phyloP scores from a whole-genome alignment of 768 basidiomycete genomes.

The Mycena haematopus region DNA sequence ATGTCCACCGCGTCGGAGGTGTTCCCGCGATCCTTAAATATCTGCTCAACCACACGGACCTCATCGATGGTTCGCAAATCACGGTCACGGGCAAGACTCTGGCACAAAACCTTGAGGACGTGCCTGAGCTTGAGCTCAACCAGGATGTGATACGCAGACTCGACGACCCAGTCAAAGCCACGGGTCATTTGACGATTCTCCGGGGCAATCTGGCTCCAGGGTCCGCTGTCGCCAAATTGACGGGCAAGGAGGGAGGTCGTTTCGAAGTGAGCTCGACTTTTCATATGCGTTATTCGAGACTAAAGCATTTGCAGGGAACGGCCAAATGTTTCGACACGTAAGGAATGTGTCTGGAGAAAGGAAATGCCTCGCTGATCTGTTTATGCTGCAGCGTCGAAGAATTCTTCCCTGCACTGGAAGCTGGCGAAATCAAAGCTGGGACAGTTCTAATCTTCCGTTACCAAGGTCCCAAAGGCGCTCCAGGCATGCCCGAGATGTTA shows the following conservation, averaged over 20 bases:
- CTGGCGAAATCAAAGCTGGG: constrained; percentile 77
- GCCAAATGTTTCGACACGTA: constrained; percentile 83
- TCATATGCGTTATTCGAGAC: background rate
- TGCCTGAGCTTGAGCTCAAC: constrained; percentile 69
- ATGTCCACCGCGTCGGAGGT: constrained; percentile 85
- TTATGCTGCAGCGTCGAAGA: constrained; percentile 55
- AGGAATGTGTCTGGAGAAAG: constrained; percentile 8
- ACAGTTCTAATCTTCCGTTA: constrained; percentile 85
- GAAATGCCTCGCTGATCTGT: background rate
- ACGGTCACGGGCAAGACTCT: constrained; percentile 94
- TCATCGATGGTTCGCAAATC: constrained; percentile 82
- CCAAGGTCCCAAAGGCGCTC: constrained; percentile 90
- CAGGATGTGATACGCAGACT: constrained; percentile 82
- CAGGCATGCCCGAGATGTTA: constrained; percentile 86
- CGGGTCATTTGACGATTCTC: constrained; percentile 87
- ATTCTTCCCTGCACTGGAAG: constrained; percentile 77
- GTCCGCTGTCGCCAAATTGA: constrained; percentile 90
- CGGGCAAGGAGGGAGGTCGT: constrained; percentile 86
- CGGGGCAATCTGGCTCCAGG: constrained; percentile 89
- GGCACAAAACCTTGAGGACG: constrained; percentile 85
- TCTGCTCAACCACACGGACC: constrained; percentile 74
- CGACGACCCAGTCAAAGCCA: constrained; percentile 82
- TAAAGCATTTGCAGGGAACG: constrained; percentile 53
- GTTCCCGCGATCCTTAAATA: constrained; percentile 87
- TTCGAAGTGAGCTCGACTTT: constrained; percentile 65